Base-by-base conservation (phyloP, 306 rosid species). In the Spatholobus suberectus region DNA sequence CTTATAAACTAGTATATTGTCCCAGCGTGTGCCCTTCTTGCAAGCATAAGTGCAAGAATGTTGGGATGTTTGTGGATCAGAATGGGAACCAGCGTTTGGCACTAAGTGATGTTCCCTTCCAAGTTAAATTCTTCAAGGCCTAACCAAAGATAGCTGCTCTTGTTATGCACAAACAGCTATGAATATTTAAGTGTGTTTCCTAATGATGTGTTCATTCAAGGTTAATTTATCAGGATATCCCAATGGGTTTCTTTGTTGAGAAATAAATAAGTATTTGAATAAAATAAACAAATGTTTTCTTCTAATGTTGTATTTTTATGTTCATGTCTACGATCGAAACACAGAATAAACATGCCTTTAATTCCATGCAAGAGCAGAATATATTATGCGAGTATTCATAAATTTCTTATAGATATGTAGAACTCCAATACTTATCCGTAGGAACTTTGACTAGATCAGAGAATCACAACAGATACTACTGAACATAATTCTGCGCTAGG, bases 51-150 rank as follows among this genome's bases (percentile, higher is more conserved):
- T 83, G 82, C 20, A 49, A 38, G 29, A 38, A 73, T 73, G 41
- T 84, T 73, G 84, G 87, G 6, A 1, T 73, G 5, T 32, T 40
- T 32, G 54, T 9, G 21, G 87, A 84, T 65, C 1, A 29, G 34
- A 65, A 79, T 15, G 77, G 63, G 18, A 72, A 70, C 35, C 47
- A 10, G 29, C 83, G 76, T 73, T 14, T 84, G 7, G 76, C 83
- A 27, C 76, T 84, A 0, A 29, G 46, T 84, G 62, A 73, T 78
- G 70, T n/a, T 32, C 87, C 87, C 0, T 78, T 47, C 43, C 63
- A 63, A 4, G 76, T 84, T 63, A 34, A 66, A 37, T 72, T 78
- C 15, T 24, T 49, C 9, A 40, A 59, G 49, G 79, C 38, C 27
- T 32, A 62, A 61, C 9, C 35, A 61, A 11, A 24, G n/a, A n/a